Percentiles rank a stretch among this genome's conserved stretches.
phyloP scores from a whole-genome alignment of 768 basidiomycete species.

The Filobasidium floriforme region DNA sequence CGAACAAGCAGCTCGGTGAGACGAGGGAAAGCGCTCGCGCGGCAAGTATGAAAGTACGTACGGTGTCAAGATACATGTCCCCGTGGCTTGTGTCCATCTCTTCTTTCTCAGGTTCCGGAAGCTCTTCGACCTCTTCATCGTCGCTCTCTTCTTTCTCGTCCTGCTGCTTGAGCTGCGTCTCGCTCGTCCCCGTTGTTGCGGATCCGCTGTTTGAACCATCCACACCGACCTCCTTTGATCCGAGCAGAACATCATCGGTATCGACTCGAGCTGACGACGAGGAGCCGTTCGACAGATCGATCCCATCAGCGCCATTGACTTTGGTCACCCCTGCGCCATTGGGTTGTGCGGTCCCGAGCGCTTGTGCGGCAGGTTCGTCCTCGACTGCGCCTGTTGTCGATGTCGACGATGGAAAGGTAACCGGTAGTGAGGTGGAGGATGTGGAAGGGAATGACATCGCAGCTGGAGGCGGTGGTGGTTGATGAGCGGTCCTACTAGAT shows the following conservation, averaged over 20 bases:
- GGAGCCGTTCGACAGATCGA: not conserved
- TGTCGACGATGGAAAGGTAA: not conserved
- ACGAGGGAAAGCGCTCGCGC: not conserved
- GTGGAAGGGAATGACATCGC: not conserved
- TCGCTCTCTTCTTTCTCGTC: conserved; percentile 27
- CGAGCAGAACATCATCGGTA: conserved; percentile 9
- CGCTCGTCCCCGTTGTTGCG: conserved; percentile 21
- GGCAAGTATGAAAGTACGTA: conserved; percentile 47
- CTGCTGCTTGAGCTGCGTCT: not conserved
- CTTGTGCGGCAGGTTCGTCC: conserved; percentile 9
- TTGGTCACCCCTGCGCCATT: conserved; percentile 20
- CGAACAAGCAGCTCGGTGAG: not conserved
- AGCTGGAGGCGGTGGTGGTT: not conserved
- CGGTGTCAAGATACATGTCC: conserved; percentile 91
- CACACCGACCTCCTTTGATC: not conserved
- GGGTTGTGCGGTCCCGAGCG: conserved; percentile 8
- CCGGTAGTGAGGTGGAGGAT: not conserved
- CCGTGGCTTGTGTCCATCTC: conserved; percentile 50
- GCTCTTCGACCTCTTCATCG: conserved; percentile 41
- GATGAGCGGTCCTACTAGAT: not conserved
- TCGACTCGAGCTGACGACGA: not conserved
- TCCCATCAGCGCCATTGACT: not conserved
- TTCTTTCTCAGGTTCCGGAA: conserved; percentile 27
- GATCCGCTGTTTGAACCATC: conserved; percentile 1
- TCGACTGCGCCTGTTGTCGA: not conserved